These are phyloP conservation scores for Paramecium tetraurelia DNA, from an alignment of 73 alveolate species.

Conservation along the genomic window DNA sequence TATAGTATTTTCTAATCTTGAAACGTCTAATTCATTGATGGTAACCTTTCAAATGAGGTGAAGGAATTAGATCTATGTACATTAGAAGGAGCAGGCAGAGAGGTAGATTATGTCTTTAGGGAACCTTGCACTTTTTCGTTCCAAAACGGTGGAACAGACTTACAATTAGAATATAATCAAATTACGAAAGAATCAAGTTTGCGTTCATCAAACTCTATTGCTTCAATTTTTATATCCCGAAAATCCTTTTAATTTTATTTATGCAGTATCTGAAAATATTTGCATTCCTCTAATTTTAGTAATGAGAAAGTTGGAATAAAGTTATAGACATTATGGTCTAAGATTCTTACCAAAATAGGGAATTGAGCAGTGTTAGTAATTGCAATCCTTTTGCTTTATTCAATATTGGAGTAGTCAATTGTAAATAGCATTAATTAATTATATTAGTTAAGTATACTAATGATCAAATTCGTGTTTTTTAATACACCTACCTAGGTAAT, in stretches of 20 bases:
- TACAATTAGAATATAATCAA: not conserved
- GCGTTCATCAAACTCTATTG: not conserved
- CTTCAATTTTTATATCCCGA: not conserved
- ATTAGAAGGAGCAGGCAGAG: not conserved
- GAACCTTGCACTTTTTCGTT: not conserved
- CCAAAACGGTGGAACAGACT: slow-evolving; percentile 32
- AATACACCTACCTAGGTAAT: not conserved
- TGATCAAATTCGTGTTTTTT: not conserved
- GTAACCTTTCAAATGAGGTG: not conserved
- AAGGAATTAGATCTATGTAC: not conserved
- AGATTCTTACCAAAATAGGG: not conserved
- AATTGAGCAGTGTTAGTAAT: not conserved
- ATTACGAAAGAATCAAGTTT: slow-evolving; percentile 2
- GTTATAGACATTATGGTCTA: not conserved
- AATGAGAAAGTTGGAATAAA: not conserved
- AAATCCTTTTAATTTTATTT: not conserved
- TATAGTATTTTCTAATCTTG: not conserved
- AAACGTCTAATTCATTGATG: not conserved
- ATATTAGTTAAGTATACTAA: not conserved
- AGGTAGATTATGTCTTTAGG: not conserved
- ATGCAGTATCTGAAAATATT: not conserved
- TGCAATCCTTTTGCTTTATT: not conserved
- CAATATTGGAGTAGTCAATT: not conserved
- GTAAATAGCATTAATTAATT: not conserved
- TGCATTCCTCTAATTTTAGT: not conserved